A percentile compares a stretch with the other conserved stretches of the same genome.
Evolutionary conservation across 306 rosid genomes (phyloP).

Genomic region (Cicer chorassanicum): DNA sequence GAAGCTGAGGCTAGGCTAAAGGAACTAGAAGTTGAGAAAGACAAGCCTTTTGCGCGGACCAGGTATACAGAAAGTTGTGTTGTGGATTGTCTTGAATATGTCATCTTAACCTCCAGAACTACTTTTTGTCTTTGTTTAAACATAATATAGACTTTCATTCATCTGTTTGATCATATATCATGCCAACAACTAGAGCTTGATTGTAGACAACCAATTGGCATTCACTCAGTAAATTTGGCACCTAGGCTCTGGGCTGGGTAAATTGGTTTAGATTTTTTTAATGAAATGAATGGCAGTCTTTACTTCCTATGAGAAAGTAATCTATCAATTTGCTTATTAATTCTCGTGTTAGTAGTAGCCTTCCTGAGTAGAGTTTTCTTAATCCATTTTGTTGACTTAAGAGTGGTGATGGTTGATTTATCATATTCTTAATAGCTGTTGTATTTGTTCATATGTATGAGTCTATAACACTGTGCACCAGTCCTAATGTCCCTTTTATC

Average conservation of each 20-base stretch:
- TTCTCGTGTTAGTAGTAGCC: conserved; percentile 4
- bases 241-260: neutral
- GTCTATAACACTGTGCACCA: conserved; percentile 3
- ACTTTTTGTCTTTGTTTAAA: conserved; percentile 1
- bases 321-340: neutral
- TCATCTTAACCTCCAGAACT: conserved; percentile 4
- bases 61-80: conserved; percentile 53
- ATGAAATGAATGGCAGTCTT: neutral
- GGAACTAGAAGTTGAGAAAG: conserved; percentile 87
- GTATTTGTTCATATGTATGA: neutral
- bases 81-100: conserved; percentile 24
- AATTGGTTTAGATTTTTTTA: conserved; percentile 9
- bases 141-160: conserved; percentile 14
- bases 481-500: conserved; percentile 4
- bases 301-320: neutral
- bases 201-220: neutral
- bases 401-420: conserved; percentile 27
- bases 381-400: neutral
- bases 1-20: conserved; percentile 79
- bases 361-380: conserved; percentile 9
- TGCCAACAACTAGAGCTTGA: neutral
- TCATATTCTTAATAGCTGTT: neutral
- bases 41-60: conserved; percentile 82
- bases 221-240: neutral
- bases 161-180: conserved; percentile 7